phyloP scores from a whole-genome alignment of 495 filamentous ascomycete genomes.

The Aspergillus kassunensis region DNA sequence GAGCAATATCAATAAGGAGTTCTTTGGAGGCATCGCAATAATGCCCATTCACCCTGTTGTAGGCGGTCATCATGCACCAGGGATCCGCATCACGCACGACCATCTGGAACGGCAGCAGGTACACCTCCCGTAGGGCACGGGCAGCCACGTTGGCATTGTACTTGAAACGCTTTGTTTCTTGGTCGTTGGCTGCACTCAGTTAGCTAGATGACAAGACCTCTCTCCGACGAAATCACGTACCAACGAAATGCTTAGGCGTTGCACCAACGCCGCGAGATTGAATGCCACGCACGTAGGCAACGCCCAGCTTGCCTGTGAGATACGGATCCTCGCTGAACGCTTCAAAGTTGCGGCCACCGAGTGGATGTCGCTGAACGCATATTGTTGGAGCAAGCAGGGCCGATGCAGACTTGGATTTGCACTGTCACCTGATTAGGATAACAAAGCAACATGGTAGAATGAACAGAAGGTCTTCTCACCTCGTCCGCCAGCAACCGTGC shows the following conservation, averaged over 20 bases:
- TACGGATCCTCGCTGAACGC: neutral
- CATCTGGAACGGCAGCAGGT: constrained; percentile 64
- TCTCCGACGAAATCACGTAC: too few relatives aligned
- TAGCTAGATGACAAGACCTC: constrained; percentile 52
- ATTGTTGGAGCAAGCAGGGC: neutral
- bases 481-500: neutral
- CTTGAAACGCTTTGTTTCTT: constrained; percentile 50
- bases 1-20: neutral
- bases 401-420: neutral
- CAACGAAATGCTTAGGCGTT: constrained; percentile 61
- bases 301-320: constrained; percentile 2
- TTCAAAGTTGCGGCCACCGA: neutral
- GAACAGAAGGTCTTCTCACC: too few relatives aligned
- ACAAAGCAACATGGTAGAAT: too few relatives aligned
- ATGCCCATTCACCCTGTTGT: constrained; percentile 44
- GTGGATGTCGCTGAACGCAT: neutral
- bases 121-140: constrained; percentile 64
- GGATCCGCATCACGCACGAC: constrained; percentile 56
- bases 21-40: neutral
- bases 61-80: constrained; percentile 66
- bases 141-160: constrained; percentile 22
- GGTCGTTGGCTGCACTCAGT: constrained; percentile 54
- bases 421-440: neutral
- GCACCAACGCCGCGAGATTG: constrained; percentile 58
- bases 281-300: constrained; percentile 42